phyloP scores from a whole-genome alignment of 768 basidiomycete genomes.

The Boletus coccyginus region DNA sequence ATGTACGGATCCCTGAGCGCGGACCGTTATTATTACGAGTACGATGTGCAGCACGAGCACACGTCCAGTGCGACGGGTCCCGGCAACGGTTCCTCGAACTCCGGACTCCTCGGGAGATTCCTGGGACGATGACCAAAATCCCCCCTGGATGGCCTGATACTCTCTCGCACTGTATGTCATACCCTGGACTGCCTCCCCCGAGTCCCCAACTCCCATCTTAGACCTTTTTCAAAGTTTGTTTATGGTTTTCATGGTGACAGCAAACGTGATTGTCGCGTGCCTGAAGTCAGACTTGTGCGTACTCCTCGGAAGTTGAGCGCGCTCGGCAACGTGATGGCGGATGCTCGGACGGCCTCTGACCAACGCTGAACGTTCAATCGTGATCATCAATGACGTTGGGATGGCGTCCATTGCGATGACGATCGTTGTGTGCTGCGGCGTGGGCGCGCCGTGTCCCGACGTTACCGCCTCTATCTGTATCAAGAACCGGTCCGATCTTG shows the following conservation, averaged over 20 bases:
- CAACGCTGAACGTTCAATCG: too few species aligned
- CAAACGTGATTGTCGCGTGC: neutral
- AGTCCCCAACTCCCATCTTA: neutral
- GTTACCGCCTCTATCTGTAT: too few species aligned
- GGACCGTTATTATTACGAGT: neutral
- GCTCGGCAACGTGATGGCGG: too few species aligned
- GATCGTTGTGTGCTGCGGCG: neutral
- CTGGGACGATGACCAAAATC: slow-evolving; percentile 18
- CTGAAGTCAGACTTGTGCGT: neutral
- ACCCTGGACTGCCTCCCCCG: neutral
- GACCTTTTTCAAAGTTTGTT: neutral
- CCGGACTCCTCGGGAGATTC: slow-evolving; percentile 23
- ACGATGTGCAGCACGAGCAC: neutral
- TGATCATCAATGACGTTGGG: neutral
- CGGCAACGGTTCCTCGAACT: neutral
- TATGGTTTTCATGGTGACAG: neutral
- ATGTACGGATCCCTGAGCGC: slow-evolving; percentile 11
- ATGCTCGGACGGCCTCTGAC: neutral
- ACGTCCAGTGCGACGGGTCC: neutral
- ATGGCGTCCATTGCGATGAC: neutral
- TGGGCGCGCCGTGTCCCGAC: too few species aligned
- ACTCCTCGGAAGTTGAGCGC: too few species aligned
- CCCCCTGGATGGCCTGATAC: neutral
- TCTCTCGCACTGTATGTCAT: neutral
- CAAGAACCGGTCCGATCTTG: too few species aligned